Base-by-base conservation (phyloP, 768 basidiomycete species). In the Vishniacozyma victoriae region DNA sequence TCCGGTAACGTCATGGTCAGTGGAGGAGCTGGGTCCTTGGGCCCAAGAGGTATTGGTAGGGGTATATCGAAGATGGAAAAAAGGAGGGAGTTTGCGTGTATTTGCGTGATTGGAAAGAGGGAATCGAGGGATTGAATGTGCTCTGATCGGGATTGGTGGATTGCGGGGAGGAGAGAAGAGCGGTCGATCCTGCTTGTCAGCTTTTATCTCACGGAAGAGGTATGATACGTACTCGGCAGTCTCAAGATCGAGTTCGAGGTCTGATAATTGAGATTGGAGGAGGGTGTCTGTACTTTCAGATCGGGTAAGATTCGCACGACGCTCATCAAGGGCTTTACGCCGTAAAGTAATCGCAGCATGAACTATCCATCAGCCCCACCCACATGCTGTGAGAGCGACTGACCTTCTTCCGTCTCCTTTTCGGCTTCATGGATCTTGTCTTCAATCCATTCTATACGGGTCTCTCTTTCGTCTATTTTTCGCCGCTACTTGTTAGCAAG, bases 41-140 rank as follows among this genome's bases (percentile, higher is more conserved):
- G 55, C 24, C 78, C 75, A 19, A 82, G 59, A 14, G 89, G 89
- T 52, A 96, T 91, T 1, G 95, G 92, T 9, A 99, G 78, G n/a
- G 95, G 87, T 38, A 88, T 82, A 41, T 79, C 78, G 41, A 91
- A 75, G 67, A 99, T 87, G 12, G 86, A 82, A 70, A 86, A 99
- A 23, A 95, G 79, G n/a, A 97, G 76, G 60, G 89, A 84, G 0
- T 86, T 81, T 12, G 90, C 77, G 11, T 85, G 85, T 39, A 82
- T 77, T 15, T 93, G 82, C 44, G 88, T 86, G 60, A 99, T 93
- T 19, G 92, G 91, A 71, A 84, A 96, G 58, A 93, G 84, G 12
- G 76, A 74, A 33, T 85, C 80, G 37, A 95, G 78, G 12, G 77
- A 78, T 15, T 83, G 81, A 50, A 90, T 75, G n/a, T 62, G 56